Evolutionary conservation across 1,139 yeast species (phyloP), one percentile per base, ranked within the genome.

Genomic region (Nadsonia starkeyi-henricii): DNA sequence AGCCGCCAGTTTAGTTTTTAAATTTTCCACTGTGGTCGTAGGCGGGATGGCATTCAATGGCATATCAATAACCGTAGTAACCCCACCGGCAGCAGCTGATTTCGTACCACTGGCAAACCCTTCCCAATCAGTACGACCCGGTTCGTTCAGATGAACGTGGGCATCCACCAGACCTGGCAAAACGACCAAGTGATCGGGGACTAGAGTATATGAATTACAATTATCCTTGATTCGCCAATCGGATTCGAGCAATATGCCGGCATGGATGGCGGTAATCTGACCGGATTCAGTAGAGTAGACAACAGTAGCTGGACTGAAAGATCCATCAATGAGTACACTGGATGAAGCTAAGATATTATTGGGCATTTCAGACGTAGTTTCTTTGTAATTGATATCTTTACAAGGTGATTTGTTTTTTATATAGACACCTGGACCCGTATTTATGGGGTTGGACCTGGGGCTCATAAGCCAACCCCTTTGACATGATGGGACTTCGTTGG

Each of bases 31-130:
- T 1, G 84, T 85, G 1, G 96, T 88, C 1, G 96, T 89, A 26
- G 96, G 96, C 1, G 96, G 96, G 49, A 88, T 82, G 2, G 96
- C 95, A 63, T 89, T 89, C 59, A 89, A 69, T 0, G 97, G 97
- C 97, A 89, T 89, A 62, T 89, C 97, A 28, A 89, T 77, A 15
- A 89, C 94, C 0, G 96, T 86, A 20, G 97, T 89, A 46, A 89
- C 96, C 52, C 97, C 97, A 26, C 97, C 97, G 5, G 89, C 73
- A 1, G 94, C 93, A 1, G 96, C 96, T 2, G 95, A 83, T 60
- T 80, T 80, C 1, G 96, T 88, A 0, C 96, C 96, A 0, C 94
- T 81, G 45, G 79, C 94, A 62, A 88, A 88, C 1, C 96, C 96
- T 66, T 88, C 96, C 96, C 96, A 88, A 53, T 85, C 94, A 0